phyloP scores from a whole-genome alignment of 768 basidiomycete genomes.

The Clitopilus passeckerianus region DNA sequence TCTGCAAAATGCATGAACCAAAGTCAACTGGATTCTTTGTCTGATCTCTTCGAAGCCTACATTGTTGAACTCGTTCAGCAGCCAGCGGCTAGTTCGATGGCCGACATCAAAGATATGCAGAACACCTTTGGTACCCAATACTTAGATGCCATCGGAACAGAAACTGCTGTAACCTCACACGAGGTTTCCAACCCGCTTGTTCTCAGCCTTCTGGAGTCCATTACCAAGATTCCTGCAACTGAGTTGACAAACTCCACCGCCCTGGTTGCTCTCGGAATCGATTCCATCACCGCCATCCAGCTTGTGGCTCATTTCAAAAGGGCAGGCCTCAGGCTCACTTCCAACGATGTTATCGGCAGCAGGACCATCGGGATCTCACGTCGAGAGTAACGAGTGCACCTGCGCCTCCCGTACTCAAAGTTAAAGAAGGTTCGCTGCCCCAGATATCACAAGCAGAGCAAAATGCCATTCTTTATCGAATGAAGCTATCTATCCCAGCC shows the following conservation, averaged over 20 bases:
- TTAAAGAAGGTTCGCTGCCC: background rate
- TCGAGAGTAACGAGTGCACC: constrained; percentile 7
- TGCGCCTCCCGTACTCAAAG: background rate
- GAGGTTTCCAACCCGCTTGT: background rate
- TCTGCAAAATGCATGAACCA: constrained; percentile 20
- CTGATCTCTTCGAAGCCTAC: constrained; percentile 12
- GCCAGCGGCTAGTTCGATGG: constrained; percentile 7
- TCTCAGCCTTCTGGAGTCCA: constrained; percentile 10
- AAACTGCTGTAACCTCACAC: background rate
- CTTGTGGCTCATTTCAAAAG: constrained; percentile 32
- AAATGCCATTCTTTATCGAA: constrained; percentile 12
- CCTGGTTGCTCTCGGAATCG: constrained; percentile 37
- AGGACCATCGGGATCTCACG: constrained; percentile 28
- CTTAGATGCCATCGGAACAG: background rate
- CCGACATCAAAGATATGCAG: constrained; percentile 7
- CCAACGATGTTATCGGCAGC: constrained; percentile 37
- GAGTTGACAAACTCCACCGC: constrained; percentile 26
- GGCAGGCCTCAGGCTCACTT: constrained; percentile 25
- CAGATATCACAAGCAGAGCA: constrained; percentile 13
- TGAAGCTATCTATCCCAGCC: constrained; percentile 9
- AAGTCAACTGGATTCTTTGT: constrained; percentile 15
- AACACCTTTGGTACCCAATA: background rate
- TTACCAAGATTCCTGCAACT: constrained; percentile 22
- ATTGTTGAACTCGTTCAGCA: constrained; percentile 11
- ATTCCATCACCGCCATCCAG: constrained; percentile 46